phyloP scores from a whole-genome alignment of 1,284 basidiomycete species.

The Vanrija pseudolonga region DNA sequence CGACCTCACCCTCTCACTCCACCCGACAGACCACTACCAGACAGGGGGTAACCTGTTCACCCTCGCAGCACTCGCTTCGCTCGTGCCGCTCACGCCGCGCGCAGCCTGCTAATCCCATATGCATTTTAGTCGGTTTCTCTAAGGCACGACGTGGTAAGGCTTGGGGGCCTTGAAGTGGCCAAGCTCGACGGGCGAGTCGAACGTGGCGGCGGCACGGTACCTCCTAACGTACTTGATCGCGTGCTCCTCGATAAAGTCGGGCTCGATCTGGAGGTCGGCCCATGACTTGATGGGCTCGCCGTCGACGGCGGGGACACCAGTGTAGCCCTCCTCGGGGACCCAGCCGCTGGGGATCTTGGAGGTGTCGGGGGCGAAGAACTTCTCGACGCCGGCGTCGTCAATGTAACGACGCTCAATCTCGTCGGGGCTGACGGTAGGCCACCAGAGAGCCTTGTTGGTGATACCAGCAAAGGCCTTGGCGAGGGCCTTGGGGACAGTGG shows the following conservation, averaged over 20 bases:
- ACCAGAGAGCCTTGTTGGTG: slow-evolving; percentile 74
- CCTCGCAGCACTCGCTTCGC: no score
- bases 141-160: slow-evolving; percentile 52
- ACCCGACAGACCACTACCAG: no score
- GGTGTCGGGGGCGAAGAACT: slow-evolving; percentile 56
- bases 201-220: slow-evolving; percentile 67
- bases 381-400: slow-evolving; percentile 63
- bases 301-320: slow-evolving; percentile 37
- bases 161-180: slow-evolving; percentile 47
- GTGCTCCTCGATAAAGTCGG: slow-evolving; percentile 81
- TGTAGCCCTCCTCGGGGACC: slow-evolving; percentile 54
- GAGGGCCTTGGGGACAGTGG: slow-evolving; percentile 72
- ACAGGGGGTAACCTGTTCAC: no score
- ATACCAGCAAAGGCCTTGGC: slow-evolving; percentile 65
- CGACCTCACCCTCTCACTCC: no score
- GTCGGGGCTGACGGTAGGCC: slow-evolving; percentile 87
- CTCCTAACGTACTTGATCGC: slow-evolving; percentile 88
- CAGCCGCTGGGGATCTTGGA: slow-evolving; percentile 42
- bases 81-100: background rate
- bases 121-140: slow-evolving; percentile 21
- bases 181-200: slow-evolving; percentile 50
- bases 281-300: slow-evolving; percentile 52
- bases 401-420: slow-evolving; percentile 86
- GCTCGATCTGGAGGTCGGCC: slow-evolving; percentile 58
- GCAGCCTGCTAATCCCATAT: slow-evolving; percentile 2